Evolutionary conservation across 1,284 basidiomycete species (phyloP).

Genomic region (Cryptococcus sp.): DNA sequence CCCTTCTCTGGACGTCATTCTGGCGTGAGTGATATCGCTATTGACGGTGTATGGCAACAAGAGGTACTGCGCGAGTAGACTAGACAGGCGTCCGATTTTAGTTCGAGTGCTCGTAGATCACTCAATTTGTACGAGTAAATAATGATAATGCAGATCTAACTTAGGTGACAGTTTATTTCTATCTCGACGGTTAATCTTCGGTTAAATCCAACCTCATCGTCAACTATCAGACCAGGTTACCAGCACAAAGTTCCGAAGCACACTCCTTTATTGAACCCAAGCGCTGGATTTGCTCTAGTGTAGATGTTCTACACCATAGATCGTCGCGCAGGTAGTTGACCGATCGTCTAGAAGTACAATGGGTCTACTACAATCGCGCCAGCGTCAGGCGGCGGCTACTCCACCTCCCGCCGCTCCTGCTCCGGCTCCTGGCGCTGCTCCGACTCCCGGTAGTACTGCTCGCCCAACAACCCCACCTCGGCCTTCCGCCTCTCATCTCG

Average conservation of each 20-base stretch:
- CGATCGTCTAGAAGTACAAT: background rate
- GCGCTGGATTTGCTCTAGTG: too few relatives aligned
- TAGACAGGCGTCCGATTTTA: too few relatives aligned
- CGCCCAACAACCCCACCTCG: background rate
- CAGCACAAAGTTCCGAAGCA: too few relatives aligned
- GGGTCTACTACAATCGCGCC: background rate
- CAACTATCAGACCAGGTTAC: too few relatives aligned
- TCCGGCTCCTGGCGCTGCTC: background rate
- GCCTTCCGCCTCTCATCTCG: conserved; percentile 3
- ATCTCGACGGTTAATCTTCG: too few relatives aligned
- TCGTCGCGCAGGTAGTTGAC: too few relatives aligned
- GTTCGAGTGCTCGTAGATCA: conserved; percentile 1
- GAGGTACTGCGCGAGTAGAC: background rate
- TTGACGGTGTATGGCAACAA: background rate
- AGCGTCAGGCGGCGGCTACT: background rate
- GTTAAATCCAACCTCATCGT: too few relatives aligned
- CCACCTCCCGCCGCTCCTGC: conserved; percentile 1
- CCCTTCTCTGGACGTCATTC: conserved; percentile 16
- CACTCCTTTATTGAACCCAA: too few relatives aligned
- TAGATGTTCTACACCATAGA: too few relatives aligned
- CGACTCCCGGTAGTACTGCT: background rate
- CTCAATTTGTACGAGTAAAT: background rate
- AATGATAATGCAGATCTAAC: too few relatives aligned
- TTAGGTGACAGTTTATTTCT: too few relatives aligned
- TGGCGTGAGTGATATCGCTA: background rate